These are phyloP conservation scores for Vigna unguiculata DNA, from an alignment of 306 rosid genomes.

Conservation along the genomic window DNA sequence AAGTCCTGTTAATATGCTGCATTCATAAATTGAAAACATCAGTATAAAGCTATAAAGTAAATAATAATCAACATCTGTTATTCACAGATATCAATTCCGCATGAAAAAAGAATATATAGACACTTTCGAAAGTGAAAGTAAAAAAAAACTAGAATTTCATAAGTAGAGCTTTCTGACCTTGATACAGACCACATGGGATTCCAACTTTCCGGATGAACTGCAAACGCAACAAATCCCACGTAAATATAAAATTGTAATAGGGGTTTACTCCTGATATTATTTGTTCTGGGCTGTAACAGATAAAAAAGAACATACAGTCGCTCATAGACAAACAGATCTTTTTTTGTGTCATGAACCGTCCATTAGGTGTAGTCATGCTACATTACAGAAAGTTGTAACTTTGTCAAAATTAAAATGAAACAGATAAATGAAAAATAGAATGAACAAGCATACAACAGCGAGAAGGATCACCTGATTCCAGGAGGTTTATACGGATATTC, in stretches of 20 bases:
- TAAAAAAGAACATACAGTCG: conserved; percentile 74
- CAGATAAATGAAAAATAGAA: conserved; percentile 31
- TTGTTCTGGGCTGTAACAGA: neutral
- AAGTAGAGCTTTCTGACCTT: conserved; percentile 64
- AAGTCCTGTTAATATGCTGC: conserved; percentile 98
- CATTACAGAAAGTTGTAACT: conserved; percentile 37
- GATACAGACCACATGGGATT: conserved; percentile 99
- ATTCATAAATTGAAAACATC: conserved; percentile 50
- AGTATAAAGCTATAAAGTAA: conserved; percentile 40
- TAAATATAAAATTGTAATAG: conserved; percentile 36
- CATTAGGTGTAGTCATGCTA: conserved; percentile 98
- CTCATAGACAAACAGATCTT: conserved; percentile 97
- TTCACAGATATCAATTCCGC: conserved; percentile 15
- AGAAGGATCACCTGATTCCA: conserved; percentile 78
- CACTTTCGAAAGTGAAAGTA: conserved; percentile 21
- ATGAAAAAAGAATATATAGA: conserved; percentile 22
- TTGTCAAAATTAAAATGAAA: conserved; percentile 19
- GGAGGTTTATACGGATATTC: conserved; percentile 98
- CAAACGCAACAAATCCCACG: conserved; percentile 42
- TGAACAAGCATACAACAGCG: conserved; percentile 21
- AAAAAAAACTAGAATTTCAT: neutral
- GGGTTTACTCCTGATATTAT: conserved; percentile 30
- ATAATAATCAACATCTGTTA: conserved; percentile 34
- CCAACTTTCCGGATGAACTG: conserved; percentile 99
- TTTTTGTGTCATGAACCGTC: conserved; percentile 90